Evolutionary conservation across 805 yeast species (phyloP).

Genomic region (Candida odintsovae): DNA sequence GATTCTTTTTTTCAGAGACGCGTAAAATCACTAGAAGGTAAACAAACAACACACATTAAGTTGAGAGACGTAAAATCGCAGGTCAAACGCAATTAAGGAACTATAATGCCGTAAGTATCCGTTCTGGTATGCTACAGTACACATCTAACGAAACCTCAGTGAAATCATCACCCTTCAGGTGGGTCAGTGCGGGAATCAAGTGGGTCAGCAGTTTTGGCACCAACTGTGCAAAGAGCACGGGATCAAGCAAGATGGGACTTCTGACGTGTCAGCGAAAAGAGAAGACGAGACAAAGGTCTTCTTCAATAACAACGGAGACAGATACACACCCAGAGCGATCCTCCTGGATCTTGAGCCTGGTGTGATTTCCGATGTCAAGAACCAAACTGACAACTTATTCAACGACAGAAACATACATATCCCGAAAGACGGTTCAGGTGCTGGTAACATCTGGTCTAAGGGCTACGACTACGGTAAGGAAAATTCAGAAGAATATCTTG

Average conservation of each 20-base stretch:
- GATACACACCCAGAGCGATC: conserved; percentile 85
- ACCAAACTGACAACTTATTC: conserved; percentile 54
- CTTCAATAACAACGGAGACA: conserved; percentile 68
- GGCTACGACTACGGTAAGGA: conserved; percentile 75
- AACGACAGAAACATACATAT: conserved; percentile 79
- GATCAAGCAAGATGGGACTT: conserved; percentile 38
- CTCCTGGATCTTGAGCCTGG: conserved; percentile 88
- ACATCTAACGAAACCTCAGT: conserved; percentile 21
- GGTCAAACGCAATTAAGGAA: not conserved
- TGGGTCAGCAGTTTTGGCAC: conserved; percentile 89
- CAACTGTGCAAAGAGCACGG: conserved; percentile 88
- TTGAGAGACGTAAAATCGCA: no score
- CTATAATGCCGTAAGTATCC: conserved; percentile 6
- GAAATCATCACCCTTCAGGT: conserved; percentile 69
- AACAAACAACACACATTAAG: not conserved
- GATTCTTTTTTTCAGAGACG: not conserved
- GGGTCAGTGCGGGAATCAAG: conserved; percentile 97
- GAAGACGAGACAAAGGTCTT: conserved; percentile 81
- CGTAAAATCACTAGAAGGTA: not conserved
- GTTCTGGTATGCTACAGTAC: not conserved
- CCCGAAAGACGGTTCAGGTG: conserved; percentile 82
- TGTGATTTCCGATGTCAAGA: conserved; percentile 62
- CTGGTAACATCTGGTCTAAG: conserved; percentile 94
- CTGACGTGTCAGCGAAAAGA: conserved; percentile 23
- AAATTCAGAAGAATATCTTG: conserved; percentile 67